A percentile compares a stretch with the other conserved stretches of the same genome.
Evolutionary conservation across 148 eudicot species (phyloP).

Genomic region (Rhododendron molle): DNA sequence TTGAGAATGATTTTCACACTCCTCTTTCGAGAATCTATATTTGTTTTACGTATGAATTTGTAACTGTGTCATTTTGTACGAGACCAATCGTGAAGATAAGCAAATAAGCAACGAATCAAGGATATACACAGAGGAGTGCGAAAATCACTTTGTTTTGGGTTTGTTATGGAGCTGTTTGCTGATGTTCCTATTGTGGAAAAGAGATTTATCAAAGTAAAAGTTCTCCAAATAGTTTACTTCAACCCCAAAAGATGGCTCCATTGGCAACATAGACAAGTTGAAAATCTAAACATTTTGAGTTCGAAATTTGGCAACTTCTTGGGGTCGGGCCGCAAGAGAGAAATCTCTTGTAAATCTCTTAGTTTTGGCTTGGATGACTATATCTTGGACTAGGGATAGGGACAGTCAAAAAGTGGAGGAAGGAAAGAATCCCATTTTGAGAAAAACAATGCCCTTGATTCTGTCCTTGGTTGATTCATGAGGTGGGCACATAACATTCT

Average conservation of each 20-base stretch:
- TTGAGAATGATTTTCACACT: too few species aligned
- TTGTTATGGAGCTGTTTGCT: not conserved
- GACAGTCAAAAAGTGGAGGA: constrained; percentile 40
- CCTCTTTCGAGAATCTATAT: not conserved
- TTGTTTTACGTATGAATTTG: not conserved
- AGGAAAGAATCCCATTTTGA: constrained; percentile 15
- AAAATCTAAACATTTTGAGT: too few species aligned
- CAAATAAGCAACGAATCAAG: too few species aligned
- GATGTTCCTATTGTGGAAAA: not conserved
- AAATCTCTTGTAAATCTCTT: too few species aligned
- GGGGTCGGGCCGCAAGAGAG: too few species aligned
- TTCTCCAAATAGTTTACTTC: constrained; percentile 17
- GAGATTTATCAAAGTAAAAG: constrained; percentile 4
- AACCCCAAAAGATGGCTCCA: too few species aligned
- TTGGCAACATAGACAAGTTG: too few species aligned
- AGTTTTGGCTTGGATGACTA: not conserved
- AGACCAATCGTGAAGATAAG: not conserved
- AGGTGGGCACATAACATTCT: not conserved
- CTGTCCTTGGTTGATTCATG: not conserved
- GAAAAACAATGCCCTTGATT: not conserved
- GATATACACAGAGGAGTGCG: not conserved
- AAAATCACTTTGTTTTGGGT: not conserved
- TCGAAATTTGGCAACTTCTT: too few species aligned
- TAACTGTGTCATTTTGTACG: not conserved
- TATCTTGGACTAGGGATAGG: constrained; percentile 29